Evolutionary conservation across 2,329 filamentous ascomycete genomes (phyloP).

Genomic region (Talaromyces verruculosus): DNA sequence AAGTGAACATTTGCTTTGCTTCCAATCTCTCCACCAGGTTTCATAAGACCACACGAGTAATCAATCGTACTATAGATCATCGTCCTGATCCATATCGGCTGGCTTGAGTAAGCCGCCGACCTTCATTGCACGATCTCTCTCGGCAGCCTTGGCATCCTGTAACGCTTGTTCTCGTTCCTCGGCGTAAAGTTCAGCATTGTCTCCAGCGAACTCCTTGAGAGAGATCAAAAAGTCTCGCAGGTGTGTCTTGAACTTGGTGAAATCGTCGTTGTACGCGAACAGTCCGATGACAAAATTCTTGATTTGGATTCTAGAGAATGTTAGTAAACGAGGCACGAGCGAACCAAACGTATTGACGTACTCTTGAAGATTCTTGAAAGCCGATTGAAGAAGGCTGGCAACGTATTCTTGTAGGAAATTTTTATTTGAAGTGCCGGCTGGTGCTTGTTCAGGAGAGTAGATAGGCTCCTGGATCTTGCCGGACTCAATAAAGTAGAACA

Average conservation of each 20-base stretch:
- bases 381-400: conserved; percentile 76
- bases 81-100: conserved; percentile 85
- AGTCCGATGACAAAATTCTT: conserved; percentile 84
- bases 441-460: conserved; percentile 80
- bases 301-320: conserved; percentile 69
- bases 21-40: not conserved
- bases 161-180: conserved; percentile 94
- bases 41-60: conserved; percentile 34
- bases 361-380: conserved; percentile 90
- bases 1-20: not conserved
- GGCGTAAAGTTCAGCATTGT: conserved; percentile 89
- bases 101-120: conserved; percentile 95
- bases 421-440: conserved; percentile 78
- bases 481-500: conserved; percentile 91
- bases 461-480: conserved; percentile 92
- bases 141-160: conserved; percentile 78
- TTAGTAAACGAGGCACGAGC: conserved; percentile 10
- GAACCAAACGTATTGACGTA: conserved; percentile 51
- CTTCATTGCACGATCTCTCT: conserved; percentile 89
- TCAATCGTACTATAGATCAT: conserved; percentile 75
- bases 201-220: conserved; percentile 92
- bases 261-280: conserved; percentile 82
- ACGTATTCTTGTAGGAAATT: conserved; percentile 91
- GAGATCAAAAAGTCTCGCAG: conserved; percentile 96
- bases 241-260: conserved; percentile 92